Percentiles rank a stretch among this genome's conserved stretches.
These are phyloP conservation scores for Phytophthora pinifolia DNA, from an alignment of 352 stramenopile genomes.

Conservation along the genomic window DNA sequence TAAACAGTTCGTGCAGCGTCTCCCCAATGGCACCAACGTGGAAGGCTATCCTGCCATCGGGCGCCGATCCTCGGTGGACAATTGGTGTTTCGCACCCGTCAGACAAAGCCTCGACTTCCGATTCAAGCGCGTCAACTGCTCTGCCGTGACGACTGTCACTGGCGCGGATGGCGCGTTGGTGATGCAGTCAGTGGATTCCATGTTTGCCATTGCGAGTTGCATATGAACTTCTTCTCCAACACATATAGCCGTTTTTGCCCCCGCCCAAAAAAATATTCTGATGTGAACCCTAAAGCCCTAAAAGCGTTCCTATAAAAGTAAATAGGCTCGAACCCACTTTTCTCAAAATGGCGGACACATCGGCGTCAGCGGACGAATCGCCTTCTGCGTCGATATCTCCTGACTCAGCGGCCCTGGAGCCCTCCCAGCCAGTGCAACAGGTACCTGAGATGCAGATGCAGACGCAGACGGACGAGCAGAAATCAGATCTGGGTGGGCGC, in stretches of 20 bases:
- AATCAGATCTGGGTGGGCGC: conserved; percentile 3
- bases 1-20: conserved; percentile 4
- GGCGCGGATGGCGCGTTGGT: not conserved
- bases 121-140: conserved; percentile 2
- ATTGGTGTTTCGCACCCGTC: conserved; percentile 8
- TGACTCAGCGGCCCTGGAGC: conserved; percentile 4
- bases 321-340: not conserved
- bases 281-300: no score
- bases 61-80: conserved; percentile 2
- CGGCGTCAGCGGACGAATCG: not conserved
- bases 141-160: not conserved
- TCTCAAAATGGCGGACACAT: conserved; percentile 10
- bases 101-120: no score
- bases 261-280: no score
- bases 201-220: not conserved
- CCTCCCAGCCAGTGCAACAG: not conserved
- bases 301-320: no score
- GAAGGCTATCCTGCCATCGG: not conserved
- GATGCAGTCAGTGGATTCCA: not conserved
- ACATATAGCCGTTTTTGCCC: not conserved
- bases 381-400: conserved; percentile 19
- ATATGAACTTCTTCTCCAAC: not conserved
- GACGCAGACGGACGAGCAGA: not conserved
- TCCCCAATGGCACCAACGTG: conserved; percentile 7
- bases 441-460: not conserved